Conservation (phyloP, 257 asterid species). For the Plantago ovata region DNA sequence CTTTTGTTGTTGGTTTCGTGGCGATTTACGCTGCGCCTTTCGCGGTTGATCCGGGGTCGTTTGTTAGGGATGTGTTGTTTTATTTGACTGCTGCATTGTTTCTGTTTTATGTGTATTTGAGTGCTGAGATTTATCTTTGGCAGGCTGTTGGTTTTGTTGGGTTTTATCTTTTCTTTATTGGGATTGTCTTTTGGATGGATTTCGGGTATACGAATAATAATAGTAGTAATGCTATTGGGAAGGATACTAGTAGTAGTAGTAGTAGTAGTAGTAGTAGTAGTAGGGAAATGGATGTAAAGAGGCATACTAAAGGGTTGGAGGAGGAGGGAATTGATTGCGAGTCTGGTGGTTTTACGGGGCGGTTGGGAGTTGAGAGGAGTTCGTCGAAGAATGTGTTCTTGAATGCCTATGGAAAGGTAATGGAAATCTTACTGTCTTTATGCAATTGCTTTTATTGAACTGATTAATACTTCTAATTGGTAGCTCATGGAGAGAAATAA, state of each 20-base stretch:
- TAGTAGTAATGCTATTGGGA: constrained; percentile 24
- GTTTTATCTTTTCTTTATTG: constrained; percentile 84
- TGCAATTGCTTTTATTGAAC: neutral
- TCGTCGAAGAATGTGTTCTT: constrained; percentile 30
- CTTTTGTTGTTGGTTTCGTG: constrained; percentile 88
- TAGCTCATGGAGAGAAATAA: too few species aligned
- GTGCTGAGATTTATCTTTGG: constrained; percentile 96
- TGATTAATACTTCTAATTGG: neutral
- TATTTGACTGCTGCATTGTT: constrained; percentile 74
- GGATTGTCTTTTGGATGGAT: constrained; percentile 93
- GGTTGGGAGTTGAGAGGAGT: constrained; percentile 27
- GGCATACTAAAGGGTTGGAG: constrained; percentile 25
- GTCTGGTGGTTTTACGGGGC: constrained; percentile 34
- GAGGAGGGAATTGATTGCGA: constrained; percentile 48
- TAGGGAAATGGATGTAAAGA: constrained; percentile 30
- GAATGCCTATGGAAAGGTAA: constrained; percentile 48
- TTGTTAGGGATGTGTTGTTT: constrained; percentile 85
- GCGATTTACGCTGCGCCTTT: constrained; percentile 89
- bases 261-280: constrained; percentile 21
- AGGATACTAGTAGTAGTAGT: constrained; percentile 29
- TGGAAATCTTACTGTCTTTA: constrained; percentile 14
- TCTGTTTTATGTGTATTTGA: constrained; percentile 85
- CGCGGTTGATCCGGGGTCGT: constrained; percentile 76
- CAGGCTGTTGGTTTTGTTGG: constrained; percentile 95
- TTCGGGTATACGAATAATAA: constrained; percentile 42